Percentiles rank a stretch among this genome's conserved stretches.
Evolutionary conservation across 805 yeast genomes (phyloP).

Genomic region (Monosporozyma solicola): DNA sequence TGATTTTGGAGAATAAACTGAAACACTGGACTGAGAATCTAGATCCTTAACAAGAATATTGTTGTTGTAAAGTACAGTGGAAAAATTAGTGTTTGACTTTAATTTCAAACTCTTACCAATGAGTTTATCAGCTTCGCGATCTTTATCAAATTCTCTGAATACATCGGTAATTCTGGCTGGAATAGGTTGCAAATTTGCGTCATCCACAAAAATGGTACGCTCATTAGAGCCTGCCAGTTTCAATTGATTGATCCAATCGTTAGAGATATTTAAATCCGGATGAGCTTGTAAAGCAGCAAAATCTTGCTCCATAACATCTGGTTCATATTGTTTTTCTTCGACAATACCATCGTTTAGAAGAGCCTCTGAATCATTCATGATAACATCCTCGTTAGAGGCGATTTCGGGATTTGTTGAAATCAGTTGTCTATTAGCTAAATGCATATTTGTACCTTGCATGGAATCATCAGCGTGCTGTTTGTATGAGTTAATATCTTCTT

Average conservation of each 20-base stretch:
- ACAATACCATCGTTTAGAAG: slow-evolving; percentile 2
- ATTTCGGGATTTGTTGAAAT: slow-evolving; percentile 8
- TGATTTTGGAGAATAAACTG: not conserved
- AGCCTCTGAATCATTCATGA: not conserved
- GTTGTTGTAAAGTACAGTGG: slow-evolving; percentile 15
- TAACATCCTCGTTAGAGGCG: not conserved
- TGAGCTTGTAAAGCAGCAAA: slow-evolving; percentile 36
- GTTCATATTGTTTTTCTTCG: slow-evolving; percentile 60
- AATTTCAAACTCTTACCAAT: slow-evolving; percentile 26
- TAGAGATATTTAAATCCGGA: slow-evolving; percentile 41
- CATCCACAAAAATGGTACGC: slow-evolving; percentile 23
- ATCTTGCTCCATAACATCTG: slow-evolving; percentile 43
- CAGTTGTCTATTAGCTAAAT: slow-evolving; percentile 4
- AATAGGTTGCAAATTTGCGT: slow-evolving; percentile 8
- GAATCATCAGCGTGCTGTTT: not conserved
- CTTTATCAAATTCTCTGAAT: slow-evolving; percentile 37
- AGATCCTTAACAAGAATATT: slow-evolving; percentile 11
- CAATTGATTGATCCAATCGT: slow-evolving; percentile 59
- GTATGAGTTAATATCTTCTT: slow-evolving; percentile 28
- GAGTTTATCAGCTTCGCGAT: slow-evolving; percentile 21
- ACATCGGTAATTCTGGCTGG: slow-evolving; percentile 9
- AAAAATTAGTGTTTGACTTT: slow-evolving; percentile 12
- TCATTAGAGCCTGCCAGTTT: slow-evolving; percentile 35
- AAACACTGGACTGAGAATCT: slow-evolving; percentile 7
- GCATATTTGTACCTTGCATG: not conserved